A percentile compares a stretch with the other conserved stretches of the same genome.
These are phyloP conservation scores for Erigeron canadensis DNA, from an alignment of 129 eudicot genomes.

Conservation along the genomic window DNA sequence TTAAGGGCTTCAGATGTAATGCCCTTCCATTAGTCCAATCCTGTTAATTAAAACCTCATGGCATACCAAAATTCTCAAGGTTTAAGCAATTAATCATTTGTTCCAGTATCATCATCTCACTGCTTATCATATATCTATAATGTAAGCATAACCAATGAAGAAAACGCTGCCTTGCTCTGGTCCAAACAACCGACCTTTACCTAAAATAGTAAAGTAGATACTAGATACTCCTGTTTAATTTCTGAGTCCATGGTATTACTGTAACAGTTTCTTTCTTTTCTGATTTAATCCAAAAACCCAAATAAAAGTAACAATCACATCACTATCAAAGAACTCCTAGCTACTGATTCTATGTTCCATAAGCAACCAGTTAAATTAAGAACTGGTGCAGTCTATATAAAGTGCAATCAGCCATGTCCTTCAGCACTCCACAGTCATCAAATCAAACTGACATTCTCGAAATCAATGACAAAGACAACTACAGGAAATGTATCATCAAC, in stretches of 20 bases:
- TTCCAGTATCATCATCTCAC: neutral
- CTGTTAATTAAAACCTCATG: neutral
- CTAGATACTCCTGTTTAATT: neutral
- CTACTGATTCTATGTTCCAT: neutral
- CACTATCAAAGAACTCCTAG: neutral
- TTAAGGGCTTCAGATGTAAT: neutral
- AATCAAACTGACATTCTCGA: neutral
- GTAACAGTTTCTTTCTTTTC: neutral
- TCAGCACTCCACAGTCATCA: neutral
- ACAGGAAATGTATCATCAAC: too few relatives aligned
- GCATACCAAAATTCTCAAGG: neutral
- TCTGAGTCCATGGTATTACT: neutral
- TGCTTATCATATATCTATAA: neutral
- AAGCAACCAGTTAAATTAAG: slow-evolving; percentile 1
- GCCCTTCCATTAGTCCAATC: neutral
- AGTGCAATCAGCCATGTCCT: too few relatives aligned
- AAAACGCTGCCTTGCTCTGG: neutral
- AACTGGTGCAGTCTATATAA: neutral
- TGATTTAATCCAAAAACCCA: neutral
- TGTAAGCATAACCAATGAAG: slow-evolving; percentile 7
- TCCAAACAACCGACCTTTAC: neutral
- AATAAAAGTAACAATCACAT: neutral
- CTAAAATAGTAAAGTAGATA: too few relatives aligned
- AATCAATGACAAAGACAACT: too few relatives aligned
- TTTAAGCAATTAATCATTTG: neutral